Conservation (phyloP, 768 basidiomycete species). For the Hericium erinaceus region DNA sequence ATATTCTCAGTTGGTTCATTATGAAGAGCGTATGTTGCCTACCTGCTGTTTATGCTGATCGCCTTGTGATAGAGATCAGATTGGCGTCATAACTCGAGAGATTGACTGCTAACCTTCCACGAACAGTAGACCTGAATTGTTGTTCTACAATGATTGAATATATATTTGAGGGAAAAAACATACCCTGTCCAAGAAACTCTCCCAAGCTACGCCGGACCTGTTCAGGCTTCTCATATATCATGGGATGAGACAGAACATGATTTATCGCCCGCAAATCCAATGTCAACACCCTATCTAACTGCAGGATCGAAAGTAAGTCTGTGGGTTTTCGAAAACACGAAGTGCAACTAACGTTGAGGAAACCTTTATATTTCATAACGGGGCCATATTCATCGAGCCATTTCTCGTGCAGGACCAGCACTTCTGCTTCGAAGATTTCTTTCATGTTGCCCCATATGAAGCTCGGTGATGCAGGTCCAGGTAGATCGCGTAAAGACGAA, state of each 20-base stretch:
- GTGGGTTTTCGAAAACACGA: too few species aligned
- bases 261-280: neutral
- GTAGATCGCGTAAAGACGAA: neutral
- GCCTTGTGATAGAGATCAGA: neutral
- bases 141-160: too few species aligned
- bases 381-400: neutral
- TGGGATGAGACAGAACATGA: neutral
- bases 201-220: neutral
- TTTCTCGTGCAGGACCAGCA: neutral
- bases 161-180: neutral
- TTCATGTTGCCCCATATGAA: neutral
- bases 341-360: neutral
- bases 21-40: too few species aligned
- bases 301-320: too few species aligned
- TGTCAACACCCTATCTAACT: neutral
- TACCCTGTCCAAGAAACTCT: neutral
- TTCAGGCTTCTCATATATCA: neutral
- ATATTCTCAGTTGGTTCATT: too few species aligned
- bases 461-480: neutral
- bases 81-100: too few species aligned
- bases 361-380: neutral
- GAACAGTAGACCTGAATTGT: neutral
- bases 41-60: conserved; percentile 4
- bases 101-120: neutral
- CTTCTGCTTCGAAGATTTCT: neutral